Evolutionary conservation across 1,284 basidiomycete species (phyloP), one percentile per base, ranked within the genome.

Genomic region (Volvariella surrecta): DNA sequence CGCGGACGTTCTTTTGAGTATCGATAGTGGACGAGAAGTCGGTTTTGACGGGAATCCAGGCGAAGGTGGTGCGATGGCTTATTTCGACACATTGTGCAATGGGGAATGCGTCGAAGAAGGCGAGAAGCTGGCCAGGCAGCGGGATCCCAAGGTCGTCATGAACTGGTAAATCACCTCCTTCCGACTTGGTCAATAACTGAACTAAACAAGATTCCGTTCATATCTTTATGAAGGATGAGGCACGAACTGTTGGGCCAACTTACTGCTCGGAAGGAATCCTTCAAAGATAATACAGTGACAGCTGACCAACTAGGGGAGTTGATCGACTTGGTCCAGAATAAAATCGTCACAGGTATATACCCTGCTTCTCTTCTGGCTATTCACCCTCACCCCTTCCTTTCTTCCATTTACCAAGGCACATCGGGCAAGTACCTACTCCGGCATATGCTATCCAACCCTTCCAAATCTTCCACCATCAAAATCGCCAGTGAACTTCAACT

Each of bases 221-320:
- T 28, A 6, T 28, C n/a, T 6, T 6, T 11, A 28, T 28, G 11
- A 47, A 94, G 91, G 90, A 77, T 94, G 61, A 82, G 79, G 4
- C 89, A 96, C 52, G 89, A 93, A 48, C 68, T 94, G 0, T 64
- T 93, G 4, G 89, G 89, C 0, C 80, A 87, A 51, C 68, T 95
- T 4, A 64, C 82, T 0, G 71, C 74, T 32, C 68, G 76, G 11
- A 71, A 70, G 30, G 67, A 76, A 53, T 64, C 67, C 0, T 90
- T 93, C 63, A 66, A 63, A 34, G 67, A 78, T 2, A 82, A 82
- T 39, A 65, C 78, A 0, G 55, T 94, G 16, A 70, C 79, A 0
- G 63, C 75, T 0, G 58, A 58, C 2, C 79, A 86, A 47, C 68
- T 98, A 58, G 83, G 86, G 1, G 76, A 85, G 47, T 63, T 98